Conservation (phyloP, 148 eudicot species). For the Rhododendron ovatum region DNA sequence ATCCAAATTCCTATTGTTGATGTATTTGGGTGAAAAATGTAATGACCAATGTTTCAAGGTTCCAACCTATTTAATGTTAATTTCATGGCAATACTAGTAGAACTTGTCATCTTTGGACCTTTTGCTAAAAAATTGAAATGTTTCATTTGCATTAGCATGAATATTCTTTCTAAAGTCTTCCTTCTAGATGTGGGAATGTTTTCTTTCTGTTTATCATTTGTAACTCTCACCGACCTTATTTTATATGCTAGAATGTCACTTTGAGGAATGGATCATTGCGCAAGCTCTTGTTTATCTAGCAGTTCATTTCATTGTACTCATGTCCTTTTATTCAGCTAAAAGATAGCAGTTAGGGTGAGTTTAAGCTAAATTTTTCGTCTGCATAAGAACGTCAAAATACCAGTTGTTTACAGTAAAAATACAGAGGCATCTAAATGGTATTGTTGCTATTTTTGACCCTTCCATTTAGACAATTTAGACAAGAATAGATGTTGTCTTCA, state of each 20-base stretch:
- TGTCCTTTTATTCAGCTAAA: neutral
- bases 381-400: neutral
- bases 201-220: neutral
- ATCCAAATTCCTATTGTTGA: neutral
- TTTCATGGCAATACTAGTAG: neutral
- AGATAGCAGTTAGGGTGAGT: neutral
- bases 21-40: neutral
- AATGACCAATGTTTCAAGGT: neutral
- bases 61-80: neutral
- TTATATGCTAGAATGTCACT: neutral
- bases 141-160: neutral
- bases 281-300: neutral
- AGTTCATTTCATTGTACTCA: neutral
- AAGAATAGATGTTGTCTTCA: neutral
- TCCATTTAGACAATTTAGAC: neutral
- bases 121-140: neutral
- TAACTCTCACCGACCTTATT: neutral
- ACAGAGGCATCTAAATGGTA: neutral
- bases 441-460: neutral
- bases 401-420: neutral
- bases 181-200: neutral
- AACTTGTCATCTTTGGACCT: neutral
- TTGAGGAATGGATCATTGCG: neutral
- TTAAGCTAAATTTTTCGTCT: neutral
- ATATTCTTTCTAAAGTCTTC: neutral